Evolutionary conservation across 345 rosid genomes (phyloP).

Genomic region (Rhodomyrtus tomentosa): DNA sequence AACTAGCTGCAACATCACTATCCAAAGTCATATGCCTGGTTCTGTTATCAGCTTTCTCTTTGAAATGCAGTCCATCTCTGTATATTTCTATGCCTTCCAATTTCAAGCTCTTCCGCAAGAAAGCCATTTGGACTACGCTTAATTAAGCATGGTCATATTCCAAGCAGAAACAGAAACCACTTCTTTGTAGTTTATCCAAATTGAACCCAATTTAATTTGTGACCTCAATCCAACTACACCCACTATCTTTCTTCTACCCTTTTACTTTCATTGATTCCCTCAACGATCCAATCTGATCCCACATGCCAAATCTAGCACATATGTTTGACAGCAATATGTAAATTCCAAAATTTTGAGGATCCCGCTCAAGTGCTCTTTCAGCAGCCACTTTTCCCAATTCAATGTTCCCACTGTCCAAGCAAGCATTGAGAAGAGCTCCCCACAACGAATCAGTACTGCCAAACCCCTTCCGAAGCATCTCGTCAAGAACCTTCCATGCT

Average conservation of each 20-base stretch:
- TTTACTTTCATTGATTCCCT: conserved; percentile 26
- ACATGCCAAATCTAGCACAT: conserved; percentile 36
- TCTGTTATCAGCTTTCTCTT: background rate
- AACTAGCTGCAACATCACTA: background rate
- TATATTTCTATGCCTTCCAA: background rate
- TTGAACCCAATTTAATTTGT: conserved; percentile 1
- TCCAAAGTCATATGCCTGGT: background rate
- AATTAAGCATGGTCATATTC: background rate
- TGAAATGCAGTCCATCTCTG: background rate
- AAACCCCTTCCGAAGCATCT: conserved; percentile 22
- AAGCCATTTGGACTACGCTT: background rate
- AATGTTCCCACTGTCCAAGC: conserved; percentile 25
- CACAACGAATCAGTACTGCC: conserved; percentile 29
- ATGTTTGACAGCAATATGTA: conserved; percentile 36
- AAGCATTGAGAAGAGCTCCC: conserved; percentile 47
- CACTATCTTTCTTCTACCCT: conserved; percentile 34
- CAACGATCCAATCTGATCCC: conserved; percentile 33
- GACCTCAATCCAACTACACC: conserved; percentile 41
- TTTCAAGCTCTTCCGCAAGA: background rate
- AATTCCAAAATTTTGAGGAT: conserved; percentile 34
- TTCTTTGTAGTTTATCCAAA: background rate
- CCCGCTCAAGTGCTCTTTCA: conserved; percentile 35
- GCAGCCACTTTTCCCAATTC: conserved; percentile 46
- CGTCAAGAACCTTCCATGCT: conserved; percentile 32
- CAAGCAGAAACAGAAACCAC: background rate